Base-by-base conservation (phyloP, 2,329 filamentous ascomycete genomes). In the Xenoacremonium recifei region DNA sequence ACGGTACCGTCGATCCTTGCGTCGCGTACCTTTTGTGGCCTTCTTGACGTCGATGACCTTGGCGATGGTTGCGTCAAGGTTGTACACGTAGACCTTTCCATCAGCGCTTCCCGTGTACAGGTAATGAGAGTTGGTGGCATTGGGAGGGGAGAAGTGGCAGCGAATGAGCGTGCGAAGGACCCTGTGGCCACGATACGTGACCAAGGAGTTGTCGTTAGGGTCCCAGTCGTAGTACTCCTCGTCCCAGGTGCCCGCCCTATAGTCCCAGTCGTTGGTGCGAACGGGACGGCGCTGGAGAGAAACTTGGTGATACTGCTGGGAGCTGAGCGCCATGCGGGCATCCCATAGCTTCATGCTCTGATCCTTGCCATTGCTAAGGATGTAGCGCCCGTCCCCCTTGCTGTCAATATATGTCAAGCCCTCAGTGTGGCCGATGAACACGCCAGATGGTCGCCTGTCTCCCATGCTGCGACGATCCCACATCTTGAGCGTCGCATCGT, bases 291-390 rank as follows among this genome's bases (percentile, higher is more conserved):
- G 66, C n/a, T 71, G 67, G 4, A 78, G 74, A 47, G 82, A 72
- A 39, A 82, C 68, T 21, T 72, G 66, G 34, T 75, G 71, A 45
- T 81, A 87, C 39, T 75, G 71, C 23, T 83, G 76, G 1, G 85
- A 85, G 5, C 82, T 82, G 73, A 93, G 87, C 76, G 90, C 92
- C 75, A 88, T 95, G 38, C 92, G 78, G 42, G 96, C 64, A 63
- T 99, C 93, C 93, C 93, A 99, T 0, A 99, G 76, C 67, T 97
- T 97, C 81, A 95, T 95, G 31, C 85, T 92, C 65, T 97, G 93
- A 60, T 99, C 93, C 62, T 97, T 99, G 48, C 83, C 89, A 57
- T 99, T 99, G 52, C 85, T 91, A 19, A 99, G 79, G 7, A 97
- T 86, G 63, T 97, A 97, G 42, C 82, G 73, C 4, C 82, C 82